phyloP scores from a whole-genome alignment of 495 filamentous ascomycete species.

The Hypoxylon trugodes region DNA sequence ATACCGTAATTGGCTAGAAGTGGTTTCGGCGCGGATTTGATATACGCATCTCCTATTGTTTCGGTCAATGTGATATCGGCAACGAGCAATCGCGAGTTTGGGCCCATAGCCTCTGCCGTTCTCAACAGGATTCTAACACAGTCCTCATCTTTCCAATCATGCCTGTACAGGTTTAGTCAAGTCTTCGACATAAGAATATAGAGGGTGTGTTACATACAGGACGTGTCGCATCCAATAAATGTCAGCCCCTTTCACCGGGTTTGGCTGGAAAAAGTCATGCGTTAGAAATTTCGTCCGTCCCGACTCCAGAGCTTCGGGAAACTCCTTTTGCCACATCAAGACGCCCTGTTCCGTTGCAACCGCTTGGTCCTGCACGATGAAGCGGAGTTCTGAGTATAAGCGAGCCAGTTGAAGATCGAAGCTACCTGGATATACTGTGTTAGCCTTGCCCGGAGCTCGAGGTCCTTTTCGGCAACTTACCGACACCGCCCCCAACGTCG shows the following conservation, averaged over 20 bases:
- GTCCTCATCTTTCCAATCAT: constrained; percentile 56
- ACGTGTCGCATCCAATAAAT: constrained; percentile 56
- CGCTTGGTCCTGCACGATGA: constrained; percentile 52
- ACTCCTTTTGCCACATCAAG: constrained; percentile 41
- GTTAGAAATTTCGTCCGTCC: constrained; percentile 44
- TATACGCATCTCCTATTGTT: constrained; percentile 44
- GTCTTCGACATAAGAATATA: not conserved
- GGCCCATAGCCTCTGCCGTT: constrained; percentile 42
- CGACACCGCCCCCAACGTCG: constrained; percentile 55
- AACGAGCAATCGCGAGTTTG: constrained; percentile 49
- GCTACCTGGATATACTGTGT: constrained; percentile 39
- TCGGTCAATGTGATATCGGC: constrained; percentile 53
- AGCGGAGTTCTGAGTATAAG: constrained; percentile 45
- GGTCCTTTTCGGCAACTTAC: constrained; percentile 28
- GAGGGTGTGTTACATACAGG: constrained; percentile 39
- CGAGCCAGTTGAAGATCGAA: constrained; percentile 46
- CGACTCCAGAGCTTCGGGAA: constrained; percentile 43
- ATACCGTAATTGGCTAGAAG: constrained; percentile 50
- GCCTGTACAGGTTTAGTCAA: constrained; percentile 28
- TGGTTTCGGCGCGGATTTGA: constrained; percentile 44
- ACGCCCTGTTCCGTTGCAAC: constrained; percentile 41
- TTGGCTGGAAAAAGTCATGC: constrained; percentile 54
- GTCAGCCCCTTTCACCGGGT: constrained; percentile 51
- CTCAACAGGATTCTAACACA: constrained; percentile 48
- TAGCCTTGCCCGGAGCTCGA: not conserved